Evolutionary conservation across 2,329 filamentous ascomycete genomes (phyloP), one percentile per base, ranked within the genome.

Genomic region (Camptophora hylomeconis): DNA sequence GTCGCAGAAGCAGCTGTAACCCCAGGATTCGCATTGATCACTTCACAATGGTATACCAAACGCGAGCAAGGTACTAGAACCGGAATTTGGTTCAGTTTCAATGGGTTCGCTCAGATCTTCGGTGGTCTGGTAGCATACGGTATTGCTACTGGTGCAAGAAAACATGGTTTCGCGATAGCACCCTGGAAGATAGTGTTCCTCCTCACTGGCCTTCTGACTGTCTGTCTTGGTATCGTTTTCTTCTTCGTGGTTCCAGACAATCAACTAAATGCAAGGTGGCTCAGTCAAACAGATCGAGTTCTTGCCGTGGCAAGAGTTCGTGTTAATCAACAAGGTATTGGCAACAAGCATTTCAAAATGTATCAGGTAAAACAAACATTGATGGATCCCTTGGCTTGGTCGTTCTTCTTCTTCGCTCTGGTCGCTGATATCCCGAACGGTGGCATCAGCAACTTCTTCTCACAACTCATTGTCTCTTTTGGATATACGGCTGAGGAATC

Each of bases 291-390:
- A 24, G 80, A 87, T 40, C 70, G 72, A 8, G 49, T 72, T 0
- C 61, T 82, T 22, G 77, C 75, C 0, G 58, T 84, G 15, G 80
- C 82, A 38, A 65, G 80, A 0, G 69, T 87, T 5, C 64, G 79
- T 0, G 63, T 72, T 13, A 87, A 87, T 42, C 72, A 82, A 47
- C 80, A 80, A 35, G 80, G 80, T 0, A 74, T 80, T 10, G 76
- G 75, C 2, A 78, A 72, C 36, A 72, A 73, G 39, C 65, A 78
- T 37, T 80, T 76, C 52, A 78, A 78, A 38, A 60, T 65, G 55
- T 63, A 67, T 13, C 81, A 89, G 38, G 57, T 78, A 1, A 58
- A 66, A 10, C 69, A 75, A 40, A 67, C 69, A 0, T 43, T 75
- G 5, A 33, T 57, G 3, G 70, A 75, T 38, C 69, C 69, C 0